Evolutionary conservation across 306 rosid species (phyloP), one percentile per base, ranked within the genome.

Genomic region (Aeschynomene evenia): DNA sequence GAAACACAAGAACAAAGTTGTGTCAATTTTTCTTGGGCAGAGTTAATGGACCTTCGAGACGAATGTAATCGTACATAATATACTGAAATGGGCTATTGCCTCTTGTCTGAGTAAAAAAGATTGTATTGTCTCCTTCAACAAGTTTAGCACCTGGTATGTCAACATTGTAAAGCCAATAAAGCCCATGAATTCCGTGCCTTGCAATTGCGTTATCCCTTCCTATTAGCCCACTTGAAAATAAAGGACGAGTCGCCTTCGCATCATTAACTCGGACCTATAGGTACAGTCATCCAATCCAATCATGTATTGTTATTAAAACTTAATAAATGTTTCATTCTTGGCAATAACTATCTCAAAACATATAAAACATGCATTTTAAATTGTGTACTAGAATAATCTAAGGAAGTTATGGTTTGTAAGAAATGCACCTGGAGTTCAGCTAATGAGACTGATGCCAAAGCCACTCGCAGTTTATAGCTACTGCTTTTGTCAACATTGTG

Each of bases 181-280:
- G 91, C 4, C 98, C 98, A 64, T 94, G 97, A 66, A 87, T 88
- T 65, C 98, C 98, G 63, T 94, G 98, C 60, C 98, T 87, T 2
- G 98, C 98, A 1, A 94, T 82, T 19, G 98, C 88, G 59, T 94
- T 94, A 73, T 94, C 98, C 60, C 56, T 88, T 68, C 98, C 98
- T 54, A 94, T 88, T 53, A 87, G 68, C 16, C 97, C 98, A 73
- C 95, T 94, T 43, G 95, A 82, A 80, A 90, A 94, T 31, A 88
- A 42, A 49, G 98, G 85, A 4, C 76, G 84, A 65, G 48, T 72
- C 12, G 75, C 78, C 64, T 81, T 86, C 19, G 89, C 76, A 43
- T 94, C 87, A 51, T 94, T 90, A 4, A 94, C 92, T 68, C 92
- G 75, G 68, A 94, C 95, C 98, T 90, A 22, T 22, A 56, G n/a